Conservation (phyloP, 2,329 filamentous ascomycete species). For the Corinectria fuckeliana region DNA sequence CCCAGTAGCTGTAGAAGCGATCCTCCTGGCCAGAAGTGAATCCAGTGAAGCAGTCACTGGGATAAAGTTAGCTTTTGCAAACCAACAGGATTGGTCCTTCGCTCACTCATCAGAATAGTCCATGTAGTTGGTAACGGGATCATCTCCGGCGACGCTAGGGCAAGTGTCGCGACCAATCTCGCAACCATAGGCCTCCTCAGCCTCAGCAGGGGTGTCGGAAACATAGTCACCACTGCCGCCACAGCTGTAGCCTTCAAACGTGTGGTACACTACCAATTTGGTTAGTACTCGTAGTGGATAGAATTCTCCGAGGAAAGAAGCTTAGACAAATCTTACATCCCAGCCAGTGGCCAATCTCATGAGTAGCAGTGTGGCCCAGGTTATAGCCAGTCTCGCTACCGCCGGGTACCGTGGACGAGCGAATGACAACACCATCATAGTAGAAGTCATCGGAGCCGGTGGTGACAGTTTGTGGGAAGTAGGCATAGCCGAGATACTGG, state of each 20-base stretch:
- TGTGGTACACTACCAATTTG: constrained; percentile 44
- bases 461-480: constrained; percentile 46
- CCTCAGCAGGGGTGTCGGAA: constrained; percentile 49
- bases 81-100: rapidly evolving
- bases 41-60: constrained; percentile 32
- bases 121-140: constrained; percentile 48
- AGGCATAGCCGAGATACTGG: constrained; percentile 50
- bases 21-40: constrained; percentile 31
- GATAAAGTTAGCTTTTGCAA: not conserved
- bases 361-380: constrained; percentile 39
- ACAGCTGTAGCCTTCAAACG: constrained; percentile 46
- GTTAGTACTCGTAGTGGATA: not conserved
- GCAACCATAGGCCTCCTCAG: constrained; percentile 43
- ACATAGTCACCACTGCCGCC: constrained; percentile 47
- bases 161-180: constrained; percentile 44
- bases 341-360: constrained; percentile 52
- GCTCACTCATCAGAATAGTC: constrained; percentile 50
- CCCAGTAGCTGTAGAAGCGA: constrained; percentile 33
- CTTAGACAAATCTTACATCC: constrained; percentile 30
- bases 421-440: constrained; percentile 49
- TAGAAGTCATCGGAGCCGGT: constrained; percentile 37
- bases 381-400: constrained; percentile 43
- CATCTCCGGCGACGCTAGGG: constrained; percentile 40
- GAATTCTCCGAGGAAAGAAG: not conserved
- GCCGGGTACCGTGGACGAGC: constrained; percentile 46